phyloP scores from a whole-genome alignment of 805 yeast species.

The Candida ipomoeae region DNA sequence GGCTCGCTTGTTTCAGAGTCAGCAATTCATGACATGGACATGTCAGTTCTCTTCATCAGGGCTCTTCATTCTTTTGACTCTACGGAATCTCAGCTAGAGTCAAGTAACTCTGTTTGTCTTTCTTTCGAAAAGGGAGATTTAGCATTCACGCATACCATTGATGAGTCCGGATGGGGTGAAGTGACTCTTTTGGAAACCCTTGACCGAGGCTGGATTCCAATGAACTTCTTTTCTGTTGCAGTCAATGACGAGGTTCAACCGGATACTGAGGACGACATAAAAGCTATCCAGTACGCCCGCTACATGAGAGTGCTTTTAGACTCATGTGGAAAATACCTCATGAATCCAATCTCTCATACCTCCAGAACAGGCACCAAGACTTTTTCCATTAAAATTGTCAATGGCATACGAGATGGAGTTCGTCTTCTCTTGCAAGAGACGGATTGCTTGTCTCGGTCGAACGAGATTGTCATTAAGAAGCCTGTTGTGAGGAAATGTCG shows the following conservation, averaged over 20 bases:
- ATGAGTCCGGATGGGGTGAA: slow-evolving; percentile 86
- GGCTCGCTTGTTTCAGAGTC: not conserved
- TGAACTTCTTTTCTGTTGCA: slow-evolving; percentile 63
- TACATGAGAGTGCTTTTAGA: slow-evolving; percentile 55
- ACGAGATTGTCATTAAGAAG: slow-evolving; percentile 59
- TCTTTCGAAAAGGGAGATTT: slow-evolving; percentile 66
- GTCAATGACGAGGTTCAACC: slow-evolving; percentile 27
- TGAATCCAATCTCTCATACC: slow-evolving; percentile 56
- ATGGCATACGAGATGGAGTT: slow-evolving; percentile 71
- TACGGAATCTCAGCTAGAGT: slow-evolving; percentile 53
- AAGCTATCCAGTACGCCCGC: slow-evolving; percentile 15
- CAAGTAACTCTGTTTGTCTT: slow-evolving; percentile 69
- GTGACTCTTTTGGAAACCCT: slow-evolving; percentile 63
- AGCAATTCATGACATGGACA: slow-evolving; percentile 34
- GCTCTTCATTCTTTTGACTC: slow-evolving; percentile 61
- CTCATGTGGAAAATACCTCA: slow-evolving; percentile 61
- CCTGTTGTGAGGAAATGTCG: slow-evolving; percentile 61
- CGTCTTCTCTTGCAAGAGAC: slow-evolving; percentile 59
- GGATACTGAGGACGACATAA: slow-evolving; percentile 23
- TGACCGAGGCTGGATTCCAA: slow-evolving; percentile 80
- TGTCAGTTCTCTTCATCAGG: slow-evolving; percentile 50
- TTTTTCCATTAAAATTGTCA: slow-evolving; percentile 54
- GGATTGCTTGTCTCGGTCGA: slow-evolving; percentile 70
- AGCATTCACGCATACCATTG: slow-evolving; percentile 74
- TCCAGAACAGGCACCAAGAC: slow-evolving; percentile 41